Base-by-base conservation (phyloP, 768 basidiomycete genomes). In the Mycena sanguinolenta region DNA sequence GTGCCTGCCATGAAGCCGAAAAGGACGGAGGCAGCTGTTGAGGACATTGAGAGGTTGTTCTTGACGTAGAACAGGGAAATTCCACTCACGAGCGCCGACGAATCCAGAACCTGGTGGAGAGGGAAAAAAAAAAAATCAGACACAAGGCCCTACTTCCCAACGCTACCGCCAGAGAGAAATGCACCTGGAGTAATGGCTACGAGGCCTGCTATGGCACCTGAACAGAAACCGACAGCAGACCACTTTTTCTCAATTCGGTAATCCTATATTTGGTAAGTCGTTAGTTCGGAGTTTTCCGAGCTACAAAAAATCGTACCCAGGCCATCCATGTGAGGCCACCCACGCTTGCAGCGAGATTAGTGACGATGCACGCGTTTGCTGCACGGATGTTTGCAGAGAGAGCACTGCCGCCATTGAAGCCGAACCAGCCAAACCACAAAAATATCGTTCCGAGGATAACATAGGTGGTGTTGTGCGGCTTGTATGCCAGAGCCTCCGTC, bases 151-250 rank as follows among this genome's bases (percentile, higher is more conserved):
- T n/a, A n/a, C n/a, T n/a, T n/a, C n/a, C n/a, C n/a, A n/a, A n/a
- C n/a, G n/a, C n/a, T n/a, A n/a, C n/a, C n/a, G n/a, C n/a, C n/a
- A n/a, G n/a, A n/a, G n/a, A n/a, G n/a, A n/a, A n/a, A n/a, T n/a
- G n/a, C n/a, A n/a, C n/a, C n/a, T n/a, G 94, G 94, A 0, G 93
- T 95, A 69, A 96, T 96, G 34, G 94, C 94, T 23, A 97, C 96
- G 3, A 96, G 89, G 50, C 96, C 97, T 10, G 91, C 85, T 67
- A 98, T 95, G 38, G 95, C 95, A 23, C 97, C 97, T 3, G 96
- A 96, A 82, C 97, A 99, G 83, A 97, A 97, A 9, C 96, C 96
- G 69, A 98, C 95, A 1, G 90, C 92, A 59, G 90, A 91, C 96
- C 96, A 98, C 78, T 98, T 97, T 79, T 88, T 88, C 81, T 98